Evolutionary conservation across 768 basidiomycete species (phyloP).

Genomic region (Mycena olivaceomarginata): DNA sequence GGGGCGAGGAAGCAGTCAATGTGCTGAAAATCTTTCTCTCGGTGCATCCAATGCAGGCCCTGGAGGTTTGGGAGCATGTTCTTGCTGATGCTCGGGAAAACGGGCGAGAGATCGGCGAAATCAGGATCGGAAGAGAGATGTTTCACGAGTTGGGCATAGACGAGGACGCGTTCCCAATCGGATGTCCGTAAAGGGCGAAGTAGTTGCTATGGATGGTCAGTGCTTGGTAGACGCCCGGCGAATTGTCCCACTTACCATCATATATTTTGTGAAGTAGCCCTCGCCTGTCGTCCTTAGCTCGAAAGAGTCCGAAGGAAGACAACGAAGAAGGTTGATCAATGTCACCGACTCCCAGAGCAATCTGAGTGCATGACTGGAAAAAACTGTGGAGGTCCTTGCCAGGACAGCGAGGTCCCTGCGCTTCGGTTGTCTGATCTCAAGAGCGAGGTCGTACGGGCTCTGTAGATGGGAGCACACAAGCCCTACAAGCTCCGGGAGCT

Average conservation of each 20-base stretch:
- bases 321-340: slow-evolving; percentile 3
- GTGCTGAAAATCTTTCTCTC: slow-evolving; percentile 9
- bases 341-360: neutral
- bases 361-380: slow-evolving; percentile 10
- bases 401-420: slow-evolving; percentile 21
- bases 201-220: neutral
- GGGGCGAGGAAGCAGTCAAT: slow-evolving; percentile 15
- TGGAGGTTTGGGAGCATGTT: slow-evolving; percentile 16
- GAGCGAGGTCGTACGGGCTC: neutral
- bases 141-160: slow-evolving; percentile 12
- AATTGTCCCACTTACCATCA: slow-evolving; percentile 16
- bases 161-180: slow-evolving; percentile 1
- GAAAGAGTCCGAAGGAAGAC: slow-evolving; percentile 16
- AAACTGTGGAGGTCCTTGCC: slow-evolving; percentile 13
- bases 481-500: slow-evolving; percentile 13
- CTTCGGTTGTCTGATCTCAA: slow-evolving; percentile 4
- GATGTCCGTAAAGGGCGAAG: neutral
- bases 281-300: neutral
- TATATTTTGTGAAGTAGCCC: neutral
- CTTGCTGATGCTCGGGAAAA: slow-evolving; percentile 8
- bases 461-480: slow-evolving; percentile 21
- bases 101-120: neutral
- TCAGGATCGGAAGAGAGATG: neutral
- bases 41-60: slow-evolving; percentile 14
- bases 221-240: neutral